A percentile compares a stretch with the other conserved stretches of the same genome.
phyloP scores from a whole-genome alignment of 148 eudicot genomes.

The Limonium bicolor region DNA sequence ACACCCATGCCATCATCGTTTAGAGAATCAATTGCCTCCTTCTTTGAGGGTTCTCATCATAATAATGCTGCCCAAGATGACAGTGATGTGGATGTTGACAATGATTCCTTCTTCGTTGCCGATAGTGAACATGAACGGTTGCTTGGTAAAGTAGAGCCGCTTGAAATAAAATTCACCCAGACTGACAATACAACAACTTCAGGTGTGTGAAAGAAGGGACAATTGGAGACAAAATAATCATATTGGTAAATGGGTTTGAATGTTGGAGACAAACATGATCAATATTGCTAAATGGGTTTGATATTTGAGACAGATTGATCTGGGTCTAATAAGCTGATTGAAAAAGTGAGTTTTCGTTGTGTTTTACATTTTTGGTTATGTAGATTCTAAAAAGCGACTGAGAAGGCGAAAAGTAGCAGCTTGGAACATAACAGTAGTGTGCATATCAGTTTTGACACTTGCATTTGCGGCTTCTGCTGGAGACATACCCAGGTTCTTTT shows the following conservation, averaged over 20 bases:
- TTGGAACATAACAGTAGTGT: conserved; percentile 25
- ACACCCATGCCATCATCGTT: conserved; percentile 16
- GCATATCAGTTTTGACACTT: conserved; percentile 28
- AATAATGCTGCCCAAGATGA: not conserved
- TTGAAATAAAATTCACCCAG: no score
- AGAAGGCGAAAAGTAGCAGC: conserved; percentile 30
- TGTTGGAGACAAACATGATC: no score
- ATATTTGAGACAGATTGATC: no score
- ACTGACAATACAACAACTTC: no score
- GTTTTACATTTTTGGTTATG: no score
- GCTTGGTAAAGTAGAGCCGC: conserved; percentile 1
- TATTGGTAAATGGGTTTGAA: no score
- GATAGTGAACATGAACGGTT: conserved; percentile 1
- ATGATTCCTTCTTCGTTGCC: not conserved
- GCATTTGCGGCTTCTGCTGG: conserved; percentile 42
- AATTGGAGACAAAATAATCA: no score
- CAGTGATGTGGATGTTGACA: conserved; percentile 1
- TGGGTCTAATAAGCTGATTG: no score
- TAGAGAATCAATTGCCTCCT: conserved; percentile 6
- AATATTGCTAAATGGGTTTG: no score
- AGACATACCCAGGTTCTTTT: conserved; percentile 23
- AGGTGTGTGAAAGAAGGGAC: no score
- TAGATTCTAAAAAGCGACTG: conserved; percentile 15
- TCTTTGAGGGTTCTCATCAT: not conserved
- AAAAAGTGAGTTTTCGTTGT: no score